phyloP scores from a whole-genome alignment of 805 yeast species.

The Tetrapisispora taiwanensis region DNA sequence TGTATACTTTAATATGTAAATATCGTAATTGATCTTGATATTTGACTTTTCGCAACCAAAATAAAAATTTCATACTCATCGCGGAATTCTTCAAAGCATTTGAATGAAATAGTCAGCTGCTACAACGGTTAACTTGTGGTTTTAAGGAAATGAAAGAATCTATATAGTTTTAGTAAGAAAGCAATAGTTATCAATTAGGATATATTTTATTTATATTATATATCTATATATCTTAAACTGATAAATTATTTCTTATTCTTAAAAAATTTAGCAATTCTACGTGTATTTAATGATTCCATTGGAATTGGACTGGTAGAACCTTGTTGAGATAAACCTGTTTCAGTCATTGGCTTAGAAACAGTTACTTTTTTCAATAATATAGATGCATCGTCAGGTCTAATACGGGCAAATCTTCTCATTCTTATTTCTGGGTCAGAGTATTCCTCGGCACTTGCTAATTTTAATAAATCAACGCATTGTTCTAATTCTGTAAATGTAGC shows the following conservation, averaged over 20 bases:
- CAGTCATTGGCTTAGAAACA: background rate
- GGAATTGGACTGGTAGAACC: slow-evolving; percentile 2
- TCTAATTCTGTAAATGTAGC: slow-evolving; percentile 70
- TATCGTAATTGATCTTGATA: too few species aligned
- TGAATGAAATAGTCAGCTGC: too few species aligned
- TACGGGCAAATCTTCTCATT: slow-evolving; percentile 60
- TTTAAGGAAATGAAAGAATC: too few species aligned
- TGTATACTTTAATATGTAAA: too few species aligned
- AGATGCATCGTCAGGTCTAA: slow-evolving; percentile 64
- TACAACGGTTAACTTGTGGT: too few species aligned
- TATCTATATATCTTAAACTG: too few species aligned
- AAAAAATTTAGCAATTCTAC: slow-evolving; percentile 5
- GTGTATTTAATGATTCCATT: slow-evolving; percentile 1
- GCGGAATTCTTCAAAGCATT: too few species aligned
- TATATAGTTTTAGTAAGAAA: too few species aligned
- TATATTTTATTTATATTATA: too few species aligned
- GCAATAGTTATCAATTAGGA: background rate
- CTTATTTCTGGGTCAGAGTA: slow-evolving; percentile 47
- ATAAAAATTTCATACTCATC: too few species aligned
- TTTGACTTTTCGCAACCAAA: too few species aligned
- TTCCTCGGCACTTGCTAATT: slow-evolving; percentile 52
- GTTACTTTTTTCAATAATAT: slow-evolving; percentile 43
- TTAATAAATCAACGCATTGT: slow-evolving; percentile 66
- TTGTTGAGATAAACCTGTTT: background rate
- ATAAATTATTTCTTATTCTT: background rate